Conservation (phyloP, 768 basidiomycete genomes). For the Boletus rufocinnamomeus region DNA sequence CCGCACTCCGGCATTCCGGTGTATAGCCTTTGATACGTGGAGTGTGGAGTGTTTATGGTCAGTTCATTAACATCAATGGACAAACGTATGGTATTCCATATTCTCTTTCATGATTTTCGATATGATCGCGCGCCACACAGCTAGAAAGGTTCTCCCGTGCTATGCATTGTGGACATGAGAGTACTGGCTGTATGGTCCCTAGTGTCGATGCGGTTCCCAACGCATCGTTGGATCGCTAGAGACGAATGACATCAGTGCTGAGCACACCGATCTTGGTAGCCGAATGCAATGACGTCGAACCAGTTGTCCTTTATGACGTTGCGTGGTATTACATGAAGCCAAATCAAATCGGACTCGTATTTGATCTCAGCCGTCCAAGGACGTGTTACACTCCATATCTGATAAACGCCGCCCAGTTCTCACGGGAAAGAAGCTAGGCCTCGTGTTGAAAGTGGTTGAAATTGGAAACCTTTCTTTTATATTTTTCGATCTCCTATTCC, state of each 20-base stretch:
- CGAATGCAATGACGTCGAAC: background rate
- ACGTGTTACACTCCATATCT: background rate
- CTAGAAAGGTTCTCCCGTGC: background rate
- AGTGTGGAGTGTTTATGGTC: background rate
- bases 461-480: background rate
- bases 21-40: background rate
- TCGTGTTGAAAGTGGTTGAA: background rate
- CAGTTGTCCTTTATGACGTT: background rate
- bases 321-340: background rate
- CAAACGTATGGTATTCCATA: background rate
- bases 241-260: constrained; percentile 10
- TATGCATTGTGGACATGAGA: background rate
- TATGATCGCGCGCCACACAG: constrained; percentile 5
- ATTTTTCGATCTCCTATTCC: background rate
- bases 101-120: constrained; percentile 12
- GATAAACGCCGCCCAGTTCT: constrained; percentile 10
- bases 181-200: background rate
- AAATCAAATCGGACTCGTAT: background rate
- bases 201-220: background rate
- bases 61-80: background rate
- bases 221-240: background rate
- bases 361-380: background rate
- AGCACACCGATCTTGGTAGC: background rate
- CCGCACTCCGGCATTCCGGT: constrained; percentile 1
- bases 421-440: background rate